A percentile compares a stretch with the other conserved stretches of the same genome.
Evolutionary conservation across 2,329 filamentous ascomycete species (phyloP).

Genomic region (Neocucurbitaria cava): DNA sequence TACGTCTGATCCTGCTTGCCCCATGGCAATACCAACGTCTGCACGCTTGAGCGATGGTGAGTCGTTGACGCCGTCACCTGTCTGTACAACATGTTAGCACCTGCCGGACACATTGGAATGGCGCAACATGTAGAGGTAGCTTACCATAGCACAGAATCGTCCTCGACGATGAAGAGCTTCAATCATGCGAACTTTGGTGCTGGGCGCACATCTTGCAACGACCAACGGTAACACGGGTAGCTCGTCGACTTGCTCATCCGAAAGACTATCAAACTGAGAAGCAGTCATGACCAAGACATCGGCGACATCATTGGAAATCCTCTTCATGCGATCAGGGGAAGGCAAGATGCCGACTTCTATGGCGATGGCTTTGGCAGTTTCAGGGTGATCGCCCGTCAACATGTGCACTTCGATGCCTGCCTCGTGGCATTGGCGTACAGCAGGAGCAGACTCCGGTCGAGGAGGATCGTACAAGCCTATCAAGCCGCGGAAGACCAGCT

Average conservation of each 20-base stretch:
- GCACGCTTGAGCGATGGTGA: constrained; percentile 80
- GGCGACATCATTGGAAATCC: constrained; percentile 36
- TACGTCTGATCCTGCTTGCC: constrained; percentile 79
- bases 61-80: constrained; percentile 87
- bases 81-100: constrained; percentile 46
- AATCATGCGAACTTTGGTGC: constrained; percentile 91
- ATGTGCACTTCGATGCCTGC: constrained; percentile 58
- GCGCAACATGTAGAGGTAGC: not conserved
- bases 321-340: constrained; percentile 23
- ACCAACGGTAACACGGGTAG: constrained; percentile 79
- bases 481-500: constrained; percentile 77
- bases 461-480: constrained; percentile 87
- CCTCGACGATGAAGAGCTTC: constrained; percentile 80
- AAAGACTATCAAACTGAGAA: constrained; percentile 77
- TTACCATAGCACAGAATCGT: constrained; percentile 76
- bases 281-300: constrained; percentile 46
- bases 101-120: not conserved
- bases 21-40: constrained; percentile 90
- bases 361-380: constrained; percentile 56
- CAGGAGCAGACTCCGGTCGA: constrained; percentile 74
- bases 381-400: constrained; percentile 57
- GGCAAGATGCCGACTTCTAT: constrained; percentile 57
- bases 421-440: constrained; percentile 53
- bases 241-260: constrained; percentile 75
- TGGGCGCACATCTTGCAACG: constrained; percentile 82